A percentile compares a stretch with the other conserved stretches of the same genome.
Evolutionary conservation across 2,329 filamentous ascomycete genomes (phyloP).

Genomic region (Exophiala phaeomuriformis): DNA sequence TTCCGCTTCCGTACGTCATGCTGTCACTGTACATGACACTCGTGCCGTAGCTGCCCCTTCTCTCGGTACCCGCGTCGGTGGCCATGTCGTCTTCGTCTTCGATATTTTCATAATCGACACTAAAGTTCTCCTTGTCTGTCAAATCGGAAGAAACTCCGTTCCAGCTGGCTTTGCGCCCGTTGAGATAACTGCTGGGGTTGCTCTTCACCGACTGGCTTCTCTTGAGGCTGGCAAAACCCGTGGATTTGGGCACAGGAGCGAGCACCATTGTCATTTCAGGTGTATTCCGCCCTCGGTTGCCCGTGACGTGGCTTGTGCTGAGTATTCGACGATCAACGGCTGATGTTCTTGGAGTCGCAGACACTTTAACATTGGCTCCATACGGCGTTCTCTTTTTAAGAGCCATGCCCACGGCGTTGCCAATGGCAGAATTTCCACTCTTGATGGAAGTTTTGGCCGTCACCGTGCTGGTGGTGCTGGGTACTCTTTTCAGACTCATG

Average conservation of each 20-base stretch:
- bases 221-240: conserved; percentile 54
- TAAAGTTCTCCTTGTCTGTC: conserved; percentile 56
- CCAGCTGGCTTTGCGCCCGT: conserved; percentile 63
- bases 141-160: conserved; percentile 39
- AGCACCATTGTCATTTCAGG: conserved; percentile 35
- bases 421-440: conserved; percentile 24
- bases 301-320: conserved; percentile 81
- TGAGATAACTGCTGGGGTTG: conserved; percentile 41
- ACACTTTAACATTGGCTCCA: conserved; percentile 35
- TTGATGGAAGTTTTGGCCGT: conserved; percentile 37
- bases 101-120: conserved; percentile 46
- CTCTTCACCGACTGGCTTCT: conserved; percentile 72
- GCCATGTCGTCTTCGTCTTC: conserved; percentile 35
- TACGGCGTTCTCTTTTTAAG: conserved; percentile 47
- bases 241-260: conserved; percentile 28
- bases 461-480: conserved; percentile 39
- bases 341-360: conserved; percentile 36
- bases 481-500: conserved; percentile 48
- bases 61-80: conserved; percentile 44
- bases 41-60: conserved; percentile 36
- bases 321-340: conserved; percentile 69
- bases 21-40: conserved; percentile 36
- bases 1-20: conserved; percentile 36
- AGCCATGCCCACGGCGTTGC: conserved; percentile 38
- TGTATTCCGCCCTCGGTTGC: conserved; percentile 50